Evolutionary conservation across 805 yeast species (phyloP), one percentile per base, ranked within the genome.

Genomic region (Lachancea sp.): DNA sequence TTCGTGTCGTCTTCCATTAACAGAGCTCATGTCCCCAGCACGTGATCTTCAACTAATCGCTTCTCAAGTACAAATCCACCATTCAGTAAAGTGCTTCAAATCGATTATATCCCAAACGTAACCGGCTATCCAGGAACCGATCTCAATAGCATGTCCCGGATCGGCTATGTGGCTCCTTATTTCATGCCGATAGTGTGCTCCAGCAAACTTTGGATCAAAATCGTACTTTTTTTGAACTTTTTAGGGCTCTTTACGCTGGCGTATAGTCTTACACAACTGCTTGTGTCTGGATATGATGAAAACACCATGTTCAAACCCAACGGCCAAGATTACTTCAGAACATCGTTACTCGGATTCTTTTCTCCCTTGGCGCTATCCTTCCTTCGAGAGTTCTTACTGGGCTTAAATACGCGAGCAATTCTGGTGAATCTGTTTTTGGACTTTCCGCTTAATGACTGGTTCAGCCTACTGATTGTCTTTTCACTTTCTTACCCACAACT

Each of bases 401-500:
- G 56, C 36, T 39, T 62, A 5, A 62, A 62, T 36, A 46, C 59
- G 3, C 55, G 60, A 51, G 44, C 58, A 11, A 49, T 65, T 36
- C 52, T 68, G 6, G 38, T 59, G 5, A 59, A 65, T 10, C 33
- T 69, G 3, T 42, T 68, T 36, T 47, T 56, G 12, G 62, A 62
- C 44, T 61, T 58, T 46, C 58, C 60, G 6, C 36, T 66, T 16
- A 63, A 69, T 49, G 66, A 66, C 39, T 62, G 67, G 66, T 52
- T 67, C 36, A 59, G 64, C 48, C 60, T 70, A 32, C 47, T 65
- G 31, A 62, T 70, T 2, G 45, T 70, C 7, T 52, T 67, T 15
- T 56, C 65, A 13, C 49, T 69, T 43, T 71, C 74, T 20, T 67
- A 67, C 41, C 74, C 74, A 2, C 74, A 70, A 45, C 50, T 59